phyloP scores from a whole-genome alignment of 352 stramenopile species.

The Phytophthora quininea region DNA sequence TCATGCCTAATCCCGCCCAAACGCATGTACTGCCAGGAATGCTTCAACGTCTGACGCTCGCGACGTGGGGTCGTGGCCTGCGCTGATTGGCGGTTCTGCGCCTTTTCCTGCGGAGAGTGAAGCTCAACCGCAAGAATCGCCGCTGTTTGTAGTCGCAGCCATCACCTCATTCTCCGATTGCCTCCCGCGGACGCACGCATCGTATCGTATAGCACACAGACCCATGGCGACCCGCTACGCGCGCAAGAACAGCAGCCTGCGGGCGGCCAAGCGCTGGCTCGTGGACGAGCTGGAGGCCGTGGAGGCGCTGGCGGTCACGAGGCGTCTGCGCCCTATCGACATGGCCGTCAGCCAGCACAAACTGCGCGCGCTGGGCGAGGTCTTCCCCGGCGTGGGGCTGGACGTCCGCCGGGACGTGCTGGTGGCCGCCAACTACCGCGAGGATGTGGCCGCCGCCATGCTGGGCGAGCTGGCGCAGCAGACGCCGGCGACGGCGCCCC shows the following conservation, averaged over 20 bases:
- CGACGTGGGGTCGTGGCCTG: slow-evolving; percentile 19
- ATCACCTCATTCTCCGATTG: slow-evolving; percentile 27
- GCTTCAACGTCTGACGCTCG: slow-evolving; percentile 18
- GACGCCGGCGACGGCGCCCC: not conserved
- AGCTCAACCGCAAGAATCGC: slow-evolving; percentile 30
- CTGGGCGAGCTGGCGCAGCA: slow-evolving; percentile 56
- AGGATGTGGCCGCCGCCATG: slow-evolving; percentile 69
- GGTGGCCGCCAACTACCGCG: slow-evolving; percentile 64
- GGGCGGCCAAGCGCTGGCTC: slow-evolving; percentile 41
- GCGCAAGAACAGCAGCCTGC: slow-evolving; percentile 36
- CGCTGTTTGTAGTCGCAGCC: slow-evolving; percentile 3
- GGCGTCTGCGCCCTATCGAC: slow-evolving; percentile 33
- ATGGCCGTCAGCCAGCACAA: slow-evolving; percentile 52
- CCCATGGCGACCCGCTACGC: slow-evolving; percentile 35
- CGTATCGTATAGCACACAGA: no score
- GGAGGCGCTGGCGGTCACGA: slow-evolving; percentile 25
- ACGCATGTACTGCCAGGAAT: no score
- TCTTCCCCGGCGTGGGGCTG: slow-evolving; percentile 56
- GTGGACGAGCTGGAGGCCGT: slow-evolving; percentile 37
- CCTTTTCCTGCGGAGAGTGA: slow-evolving; percentile 39
- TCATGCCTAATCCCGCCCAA: no score
- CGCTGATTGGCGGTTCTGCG: slow-evolving; percentile 28
- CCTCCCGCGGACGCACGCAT: slow-evolving; percentile 4
- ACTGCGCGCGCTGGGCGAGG: slow-evolving; percentile 52
- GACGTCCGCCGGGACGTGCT: slow-evolving; percentile 70